phyloP scores from a whole-genome alignment of 176 grass and related monocot genomes.

The Cenchrus purpureus region DNA sequence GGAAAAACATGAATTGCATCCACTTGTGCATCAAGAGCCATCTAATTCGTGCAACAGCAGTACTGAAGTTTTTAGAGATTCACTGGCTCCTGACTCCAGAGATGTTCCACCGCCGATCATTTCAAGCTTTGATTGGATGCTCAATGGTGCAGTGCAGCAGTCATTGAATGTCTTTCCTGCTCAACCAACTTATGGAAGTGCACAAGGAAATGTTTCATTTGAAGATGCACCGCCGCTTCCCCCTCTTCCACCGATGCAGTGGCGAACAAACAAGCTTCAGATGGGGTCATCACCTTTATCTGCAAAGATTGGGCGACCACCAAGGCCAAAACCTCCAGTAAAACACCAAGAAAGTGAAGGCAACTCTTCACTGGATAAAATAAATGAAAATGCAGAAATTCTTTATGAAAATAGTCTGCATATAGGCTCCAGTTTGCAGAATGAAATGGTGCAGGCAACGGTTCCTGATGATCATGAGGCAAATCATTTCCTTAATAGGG shows the following conservation, averaged over 20 bases:
- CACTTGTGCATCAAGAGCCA: slow-evolving; percentile 1
- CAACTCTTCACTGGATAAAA: slow-evolving; percentile 26
- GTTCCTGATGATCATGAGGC: slow-evolving; percentile 21
- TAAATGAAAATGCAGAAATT: slow-evolving; percentile 32
- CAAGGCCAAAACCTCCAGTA: slow-evolving; percentile 57
- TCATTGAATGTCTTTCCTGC: slow-evolving; percentile 42
- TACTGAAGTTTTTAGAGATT: slow-evolving; percentile 34
- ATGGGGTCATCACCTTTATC: slow-evolving; percentile 43
- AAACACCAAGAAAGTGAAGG: slow-evolving; percentile 25
- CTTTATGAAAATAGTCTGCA: slow-evolving; percentile 24
- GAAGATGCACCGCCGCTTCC: slow-evolving; percentile 54
- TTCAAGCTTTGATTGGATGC: slow-evolving; percentile 53
- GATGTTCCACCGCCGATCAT: slow-evolving; percentile 25
- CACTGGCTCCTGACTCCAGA: slow-evolving; percentile 28
- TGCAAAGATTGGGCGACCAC: slow-evolving; percentile 55
- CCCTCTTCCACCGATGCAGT: slow-evolving; percentile 69
- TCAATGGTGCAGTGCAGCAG: slow-evolving; percentile 45
- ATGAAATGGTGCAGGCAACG: slow-evolving; percentile 36
- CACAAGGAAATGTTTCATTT: slow-evolving; percentile 34
- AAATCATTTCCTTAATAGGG: slow-evolving; percentile 25
- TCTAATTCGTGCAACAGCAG: slow-evolving; percentile 9
- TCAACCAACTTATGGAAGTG: slow-evolving; percentile 34
- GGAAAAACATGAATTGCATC: slow-evolving; percentile 21
- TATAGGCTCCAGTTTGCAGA: slow-evolving; percentile 39
- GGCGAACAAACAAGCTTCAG: slow-evolving; percentile 64